Percentiles rank a stretch among this genome's conserved stretches.
These are phyloP conservation scores for Komagataella pastoris DNA, from an alignment of 805 yeast genomes.

Conservation along the genomic window DNA sequence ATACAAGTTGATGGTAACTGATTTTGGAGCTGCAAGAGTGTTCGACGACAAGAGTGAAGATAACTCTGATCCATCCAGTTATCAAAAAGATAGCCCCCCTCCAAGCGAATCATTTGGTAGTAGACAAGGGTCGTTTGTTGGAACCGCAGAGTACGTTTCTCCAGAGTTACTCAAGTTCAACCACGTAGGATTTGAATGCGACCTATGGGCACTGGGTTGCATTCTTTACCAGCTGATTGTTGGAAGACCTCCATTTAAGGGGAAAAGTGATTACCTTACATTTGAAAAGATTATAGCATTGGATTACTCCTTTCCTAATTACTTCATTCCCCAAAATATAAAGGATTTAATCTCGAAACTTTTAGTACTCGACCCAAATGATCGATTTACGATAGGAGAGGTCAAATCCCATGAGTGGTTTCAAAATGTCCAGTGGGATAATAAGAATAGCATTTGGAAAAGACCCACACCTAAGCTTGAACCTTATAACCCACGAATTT, in stretches of 20 bases:
- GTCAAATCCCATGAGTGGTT: slow-evolving; percentile 69
- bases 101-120: slow-evolving; percentile 10
- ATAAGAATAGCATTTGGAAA: slow-evolving; percentile 58
- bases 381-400: slow-evolving; percentile 41
- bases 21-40: slow-evolving; percentile 94
- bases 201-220: slow-evolving; percentile 93
- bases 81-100: neutral
- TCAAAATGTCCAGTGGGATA: slow-evolving; percentile 48
- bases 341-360: slow-evolving; percentile 56
- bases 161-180: slow-evolving; percentile 79
- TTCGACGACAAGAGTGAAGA: slow-evolving; percentile 29
- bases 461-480: slow-evolving; percentile 53
- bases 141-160: slow-evolving; percentile 93
- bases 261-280: slow-evolving; percentile 70
- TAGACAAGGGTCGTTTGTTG: slow-evolving; percentile 73
- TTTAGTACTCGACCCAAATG: slow-evolving; percentile 57
- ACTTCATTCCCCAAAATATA: slow-evolving; percentile 46
- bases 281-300: slow-evolving; percentile 77
- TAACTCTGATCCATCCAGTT: neutral
- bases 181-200: slow-evolving; percentile 71
- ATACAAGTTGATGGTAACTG: slow-evolving; percentile 84
- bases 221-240: slow-evolving; percentile 71
- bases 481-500: slow-evolving; percentile 37
- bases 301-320: slow-evolving; percentile 59
- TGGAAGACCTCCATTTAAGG: slow-evolving; percentile 85